Percentiles rank a stretch among this genome's conserved stretches.
Evolutionary conservation across 306 rosid species (phyloP).

Genomic region (Vicia faba): DNA sequence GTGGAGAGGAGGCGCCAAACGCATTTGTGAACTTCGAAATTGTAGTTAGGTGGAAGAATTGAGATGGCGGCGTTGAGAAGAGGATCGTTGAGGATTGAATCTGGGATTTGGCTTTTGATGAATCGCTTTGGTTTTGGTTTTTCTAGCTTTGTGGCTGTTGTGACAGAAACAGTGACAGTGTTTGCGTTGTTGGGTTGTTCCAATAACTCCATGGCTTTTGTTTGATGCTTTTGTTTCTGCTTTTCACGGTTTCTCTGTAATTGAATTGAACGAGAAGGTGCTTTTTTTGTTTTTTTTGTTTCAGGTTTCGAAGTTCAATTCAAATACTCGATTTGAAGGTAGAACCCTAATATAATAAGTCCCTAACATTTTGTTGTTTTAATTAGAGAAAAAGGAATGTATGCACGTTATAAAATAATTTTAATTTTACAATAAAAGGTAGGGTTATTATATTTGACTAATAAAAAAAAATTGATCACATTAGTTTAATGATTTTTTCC

Average conservation of each 20-base stretch:
- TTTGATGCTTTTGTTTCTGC: not conserved
- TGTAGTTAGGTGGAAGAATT: conserved; percentile 66
- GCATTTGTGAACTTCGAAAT: conserved; percentile 85
- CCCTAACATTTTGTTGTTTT: too few species aligned
- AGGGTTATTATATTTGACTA: too few species aligned
- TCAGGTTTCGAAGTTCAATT: too few species aligned
- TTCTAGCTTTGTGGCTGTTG: not conserved
- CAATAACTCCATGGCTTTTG: not conserved
- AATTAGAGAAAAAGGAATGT: too few species aligned
- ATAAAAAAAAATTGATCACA: too few species aligned
- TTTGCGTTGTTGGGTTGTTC: conserved; percentile 1
- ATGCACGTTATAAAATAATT: too few species aligned
- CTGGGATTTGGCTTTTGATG: conserved; percentile 52
- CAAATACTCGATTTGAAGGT: too few species aligned
- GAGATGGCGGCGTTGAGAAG: conserved; percentile 52
- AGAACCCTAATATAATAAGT: too few species aligned
- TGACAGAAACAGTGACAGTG: not conserved
- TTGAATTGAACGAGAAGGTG: not conserved
- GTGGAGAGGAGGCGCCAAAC: conserved; percentile 81
- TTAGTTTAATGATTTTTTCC: too few species aligned
- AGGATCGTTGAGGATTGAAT: conserved; percentile 49
- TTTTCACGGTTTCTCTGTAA: not conserved
- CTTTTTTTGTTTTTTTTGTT: too few species aligned
- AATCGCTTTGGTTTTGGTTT: conserved; percentile 46
- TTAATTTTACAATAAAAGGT: too few species aligned